Conservation (phyloP, 805 yeast genomes). For the Torulaspora franciscae region DNA sequence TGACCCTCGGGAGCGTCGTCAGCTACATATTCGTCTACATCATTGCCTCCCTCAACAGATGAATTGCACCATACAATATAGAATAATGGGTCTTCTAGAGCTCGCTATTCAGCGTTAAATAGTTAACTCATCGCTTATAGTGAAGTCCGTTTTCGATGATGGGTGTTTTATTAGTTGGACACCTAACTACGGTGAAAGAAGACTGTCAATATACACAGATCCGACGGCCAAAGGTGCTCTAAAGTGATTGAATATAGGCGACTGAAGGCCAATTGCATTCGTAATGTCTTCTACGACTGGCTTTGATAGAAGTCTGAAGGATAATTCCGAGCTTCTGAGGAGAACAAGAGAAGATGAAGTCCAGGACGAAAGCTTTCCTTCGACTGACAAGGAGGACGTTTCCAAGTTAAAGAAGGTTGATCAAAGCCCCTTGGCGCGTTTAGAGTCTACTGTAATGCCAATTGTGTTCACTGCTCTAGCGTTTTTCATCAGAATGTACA, state of each 20-base stretch:
- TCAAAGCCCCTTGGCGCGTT: conserved; percentile 9
- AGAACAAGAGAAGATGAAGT: conserved; percentile 10
- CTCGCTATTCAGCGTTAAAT: not conserved
- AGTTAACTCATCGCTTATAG: not conserved
- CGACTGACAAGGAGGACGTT: conserved; percentile 19
- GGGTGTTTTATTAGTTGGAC: conserved; percentile 5
- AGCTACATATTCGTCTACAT: conserved; percentile 60
- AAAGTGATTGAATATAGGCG: not conserved
- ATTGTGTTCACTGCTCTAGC: conserved; percentile 43
- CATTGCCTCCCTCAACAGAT: conserved; percentile 11
- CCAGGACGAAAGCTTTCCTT: not conserved
- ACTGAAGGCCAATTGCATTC: conserved; percentile 10
- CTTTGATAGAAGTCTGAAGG: conserved; percentile 17
- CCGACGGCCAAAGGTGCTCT: not conserved
- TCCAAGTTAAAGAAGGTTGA: conserved; percentile 15
- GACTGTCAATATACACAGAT: not conserved
- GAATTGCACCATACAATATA: not conserved
- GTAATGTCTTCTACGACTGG: conserved; percentile 24
- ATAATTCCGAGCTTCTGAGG: conserved; percentile 10
- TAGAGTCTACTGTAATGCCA: conserved; percentile 41
- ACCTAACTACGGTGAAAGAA: conserved; percentile 11
- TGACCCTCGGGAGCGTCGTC: conserved; percentile 70
- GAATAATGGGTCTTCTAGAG: not conserved
- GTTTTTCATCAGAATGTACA: conserved; percentile 53
- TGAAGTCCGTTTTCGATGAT: conserved; percentile 2